Percentiles rank a stretch among this genome's conserved stretches.
These are phyloP conservation scores for Phaeotremella skinneri DNA, from an alignment of 768 basidiomycete genomes.

Conservation along the genomic window DNA sequence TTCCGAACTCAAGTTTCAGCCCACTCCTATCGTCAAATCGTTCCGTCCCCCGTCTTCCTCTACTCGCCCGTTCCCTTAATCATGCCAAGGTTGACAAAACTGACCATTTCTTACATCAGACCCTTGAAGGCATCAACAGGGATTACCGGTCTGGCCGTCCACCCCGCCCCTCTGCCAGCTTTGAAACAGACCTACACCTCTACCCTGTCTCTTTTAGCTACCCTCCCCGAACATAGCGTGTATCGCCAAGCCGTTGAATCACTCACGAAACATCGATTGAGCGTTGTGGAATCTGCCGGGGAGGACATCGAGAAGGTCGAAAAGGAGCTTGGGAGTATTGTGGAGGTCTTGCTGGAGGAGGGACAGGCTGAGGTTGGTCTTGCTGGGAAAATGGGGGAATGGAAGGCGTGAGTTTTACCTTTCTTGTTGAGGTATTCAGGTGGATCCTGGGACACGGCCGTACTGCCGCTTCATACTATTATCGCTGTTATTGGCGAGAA, in stretches of 20 bases:
- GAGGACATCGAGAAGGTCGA: conserved; percentile 69
- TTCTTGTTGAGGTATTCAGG: background rate
- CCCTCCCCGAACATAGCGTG: conserved; percentile 73
- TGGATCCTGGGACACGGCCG: background rate
- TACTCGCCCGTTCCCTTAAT: background rate
- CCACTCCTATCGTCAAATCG: background rate
- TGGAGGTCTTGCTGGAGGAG: conserved; percentile 79
- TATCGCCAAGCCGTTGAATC: conserved; percentile 60
- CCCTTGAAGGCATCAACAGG: conserved; percentile 75
- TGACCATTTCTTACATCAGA: conserved; percentile 15
- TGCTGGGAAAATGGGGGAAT: conserved; percentile 80
- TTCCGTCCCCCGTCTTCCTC: background rate
- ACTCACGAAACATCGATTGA: conserved; percentile 72
- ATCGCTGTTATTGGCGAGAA: conserved; percentile 4
- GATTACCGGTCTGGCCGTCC: conserved; percentile 77
- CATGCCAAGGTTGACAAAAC: background rate
- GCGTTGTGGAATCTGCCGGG: conserved; percentile 64
- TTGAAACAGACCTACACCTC: conserved; percentile 71
- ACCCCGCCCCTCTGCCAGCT: conserved; percentile 77
- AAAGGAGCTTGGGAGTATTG: conserved; percentile 75
- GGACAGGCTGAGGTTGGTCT: conserved; percentile 78
- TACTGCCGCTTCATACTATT: conserved; percentile 15
- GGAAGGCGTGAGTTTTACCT: conserved; percentile 82
- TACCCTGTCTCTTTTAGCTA: conserved; percentile 67
- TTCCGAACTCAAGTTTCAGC: conserved; percentile 8